Base-by-base conservation (phyloP, 1,284 basidiomycete genomes). In the Athelia sp. region DNA sequence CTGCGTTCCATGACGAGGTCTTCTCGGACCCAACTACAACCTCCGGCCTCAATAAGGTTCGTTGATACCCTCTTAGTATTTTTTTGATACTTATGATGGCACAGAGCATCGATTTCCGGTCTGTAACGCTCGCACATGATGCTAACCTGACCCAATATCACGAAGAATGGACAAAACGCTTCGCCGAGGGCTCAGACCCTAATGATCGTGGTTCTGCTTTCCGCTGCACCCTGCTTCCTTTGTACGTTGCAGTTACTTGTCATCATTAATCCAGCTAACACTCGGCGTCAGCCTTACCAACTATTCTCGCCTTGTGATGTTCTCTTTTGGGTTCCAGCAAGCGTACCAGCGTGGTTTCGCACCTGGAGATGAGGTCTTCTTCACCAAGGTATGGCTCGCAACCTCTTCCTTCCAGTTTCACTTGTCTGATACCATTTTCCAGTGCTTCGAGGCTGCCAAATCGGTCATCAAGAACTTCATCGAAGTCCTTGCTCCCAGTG, bases 251-350 rank as follows among this genome's bases (percentile, higher is more conserved):
- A 36, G 4, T 11, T 45, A 13, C 10, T 48, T 17, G 17, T n/a
- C 34, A 19, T n/a, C 17, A 46, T 17, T 40, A 17, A 32, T 45
- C 69, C 42, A 66, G 38, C 10, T 24, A 36, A 31, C 21, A 21
- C 40, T 0, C 53, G 90, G 87, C 74, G 6, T n/a, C 15, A 40
- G 36, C 36, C 72, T 87, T 38, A 79, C 84, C 49, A 80, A 74
- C 45, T 91, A 91, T 60, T 86, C 85, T 21, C 76, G 88, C n/a
- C 76, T 91, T 9, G 88, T 91, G 38, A 88, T 90, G 84, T 89
- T 80, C 60, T 90, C 88, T 0, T 90, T 91, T 56, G 88, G 86
- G 2, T 90, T 90, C 68, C 88, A 91, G 57, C 82, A 90, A 56
- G 87, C 87, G 1, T 89, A 81, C 63, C 78, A 82, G 55, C 75